Conservation (phyloP, 1,284 basidiomycete genomes). For the Cutaneotrichosporon spelunceum region DNA sequence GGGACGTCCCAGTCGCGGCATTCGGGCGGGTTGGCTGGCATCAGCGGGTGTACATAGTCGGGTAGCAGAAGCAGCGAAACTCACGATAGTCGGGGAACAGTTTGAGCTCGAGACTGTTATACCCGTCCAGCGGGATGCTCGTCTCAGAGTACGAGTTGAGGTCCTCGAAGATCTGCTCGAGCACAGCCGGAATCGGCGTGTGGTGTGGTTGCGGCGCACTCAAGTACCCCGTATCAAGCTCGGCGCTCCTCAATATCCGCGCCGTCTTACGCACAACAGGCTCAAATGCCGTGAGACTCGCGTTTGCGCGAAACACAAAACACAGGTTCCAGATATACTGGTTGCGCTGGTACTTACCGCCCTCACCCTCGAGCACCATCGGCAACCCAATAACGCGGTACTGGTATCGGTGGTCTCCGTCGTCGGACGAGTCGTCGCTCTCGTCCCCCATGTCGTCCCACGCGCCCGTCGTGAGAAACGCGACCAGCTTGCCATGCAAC, state of each 20-base stretch:
- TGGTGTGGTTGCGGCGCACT: conserved; percentile 68
- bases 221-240: conserved; percentile 88
- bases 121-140: conserved; percentile 79
- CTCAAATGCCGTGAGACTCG: conserved; percentile 91
- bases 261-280: conserved; percentile 93
- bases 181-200: conserved; percentile 70
- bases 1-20: conserved; percentile 96
- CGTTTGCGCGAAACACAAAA: conserved; percentile 85
- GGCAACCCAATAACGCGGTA: conserved; percentile 87
- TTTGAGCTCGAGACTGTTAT: conserved; percentile 89
- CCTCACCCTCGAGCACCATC: conserved; percentile 60
- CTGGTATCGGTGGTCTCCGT: conserved; percentile 29
- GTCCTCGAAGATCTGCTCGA: conserved; percentile 96
- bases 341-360: conserved; percentile 69
- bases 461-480: conserved; percentile 44
- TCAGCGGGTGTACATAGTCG: background rate
- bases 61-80: background rate
- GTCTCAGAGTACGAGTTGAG: conserved; percentile 95
- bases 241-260: conserved; percentile 77
- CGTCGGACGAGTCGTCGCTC: conserved; percentile 12
- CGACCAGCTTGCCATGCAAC: conserved; percentile 84
- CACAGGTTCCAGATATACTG: conserved; percentile 94
- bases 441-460: conserved; percentile 29
- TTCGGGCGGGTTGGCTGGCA: conserved; percentile 70
- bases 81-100: conserved; percentile 86